Conservation (phyloP, 306 rosid species). For the Vicia faba region DNA sequence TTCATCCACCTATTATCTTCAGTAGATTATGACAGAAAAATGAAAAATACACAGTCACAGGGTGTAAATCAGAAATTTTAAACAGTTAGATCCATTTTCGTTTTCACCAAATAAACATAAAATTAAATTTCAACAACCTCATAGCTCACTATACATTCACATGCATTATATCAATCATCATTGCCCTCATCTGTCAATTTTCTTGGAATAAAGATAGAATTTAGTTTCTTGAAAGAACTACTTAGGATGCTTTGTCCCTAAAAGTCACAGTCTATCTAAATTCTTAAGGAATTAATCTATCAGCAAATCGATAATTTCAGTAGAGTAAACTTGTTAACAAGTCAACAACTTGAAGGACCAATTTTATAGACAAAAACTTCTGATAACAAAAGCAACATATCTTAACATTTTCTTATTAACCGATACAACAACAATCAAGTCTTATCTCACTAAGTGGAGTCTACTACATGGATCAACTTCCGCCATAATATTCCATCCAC, state of each 20-base stretch:
- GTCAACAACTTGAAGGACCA: slow-evolving; percentile 8
- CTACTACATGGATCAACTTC: too few species aligned
- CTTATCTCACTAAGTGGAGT: too few species aligned
- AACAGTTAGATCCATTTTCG: too few species aligned
- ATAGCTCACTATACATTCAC: not conserved
- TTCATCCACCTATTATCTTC: too few species aligned
- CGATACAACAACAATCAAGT: too few species aligned
- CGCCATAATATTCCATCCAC: too few species aligned
- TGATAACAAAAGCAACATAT: slow-evolving; percentile 13
- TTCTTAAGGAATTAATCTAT: not conserved
- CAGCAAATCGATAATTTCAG: not conserved
- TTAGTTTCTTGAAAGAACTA: not conserved
- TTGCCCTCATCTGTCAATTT: not conserved
- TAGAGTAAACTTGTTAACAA: not conserved
- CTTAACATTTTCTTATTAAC: not conserved
- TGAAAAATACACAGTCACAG: too few species aligned
- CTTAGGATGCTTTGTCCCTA: not conserved
- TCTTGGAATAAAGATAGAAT: not conserved
- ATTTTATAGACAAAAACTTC: slow-evolving; percentile 2
- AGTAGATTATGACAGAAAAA: too few species aligned
- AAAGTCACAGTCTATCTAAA: not conserved
- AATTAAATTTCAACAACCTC: not conserved
- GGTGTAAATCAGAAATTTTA: too few species aligned
- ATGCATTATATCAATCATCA: not conserved
- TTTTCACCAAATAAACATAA: too few species aligned